These are phyloP conservation scores for Gymnopilus junonius DNA, from an alignment of 768 basidiomycete genomes.

Conservation along the genomic window DNA sequence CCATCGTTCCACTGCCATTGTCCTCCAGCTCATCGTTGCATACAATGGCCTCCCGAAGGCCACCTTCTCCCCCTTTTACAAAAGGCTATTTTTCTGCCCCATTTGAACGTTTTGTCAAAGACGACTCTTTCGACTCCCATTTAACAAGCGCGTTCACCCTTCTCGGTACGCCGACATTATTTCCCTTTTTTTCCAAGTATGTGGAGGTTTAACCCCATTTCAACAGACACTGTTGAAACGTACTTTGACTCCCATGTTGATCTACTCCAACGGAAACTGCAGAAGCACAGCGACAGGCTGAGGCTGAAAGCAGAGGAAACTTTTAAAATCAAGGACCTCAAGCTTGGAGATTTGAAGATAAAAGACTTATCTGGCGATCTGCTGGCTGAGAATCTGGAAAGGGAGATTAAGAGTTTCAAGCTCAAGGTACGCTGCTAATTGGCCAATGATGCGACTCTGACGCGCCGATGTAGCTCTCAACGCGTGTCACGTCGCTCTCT, in stretches of 20 bases:
- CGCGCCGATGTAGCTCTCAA: constrained; percentile 60
- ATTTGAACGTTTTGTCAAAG: constrained; percentile 76
- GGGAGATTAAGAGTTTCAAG: constrained; percentile 86
- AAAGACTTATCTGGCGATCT: constrained; percentile 64
- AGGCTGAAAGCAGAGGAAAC: constrained; percentile 84
- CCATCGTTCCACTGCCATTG: neutral
- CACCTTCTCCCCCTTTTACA: constrained; percentile 46
- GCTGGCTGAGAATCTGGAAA: constrained; percentile 79
- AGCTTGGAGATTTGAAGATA: constrained; percentile 66
- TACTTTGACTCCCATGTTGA: constrained; percentile 93
- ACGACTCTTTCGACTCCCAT: constrained; percentile 71
- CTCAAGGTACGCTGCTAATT: constrained; percentile 58
- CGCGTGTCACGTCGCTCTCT: constrained; percentile 76
- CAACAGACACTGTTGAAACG: constrained; percentile 88
- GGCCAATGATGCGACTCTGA: constrained; percentile 12
- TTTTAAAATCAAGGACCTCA: constrained; percentile 71
- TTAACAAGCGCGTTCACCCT: constrained; percentile 86
- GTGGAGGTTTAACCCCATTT: constrained; percentile 25
- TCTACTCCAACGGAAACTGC: constrained; percentile 80
- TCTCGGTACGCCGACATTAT: constrained; percentile 57
- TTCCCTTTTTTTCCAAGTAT: constrained; percentile 19
- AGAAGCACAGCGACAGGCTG: constrained; percentile 84
- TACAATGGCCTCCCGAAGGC: constrained; percentile 44
- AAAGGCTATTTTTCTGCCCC: constrained; percentile 67
- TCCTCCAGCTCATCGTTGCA: neutral